Evolutionary conservation across 2,329 filamentous ascomycete species (phyloP), one percentile per base, ranked within the genome.

Genomic region (Pezicula carpinea): DNA sequence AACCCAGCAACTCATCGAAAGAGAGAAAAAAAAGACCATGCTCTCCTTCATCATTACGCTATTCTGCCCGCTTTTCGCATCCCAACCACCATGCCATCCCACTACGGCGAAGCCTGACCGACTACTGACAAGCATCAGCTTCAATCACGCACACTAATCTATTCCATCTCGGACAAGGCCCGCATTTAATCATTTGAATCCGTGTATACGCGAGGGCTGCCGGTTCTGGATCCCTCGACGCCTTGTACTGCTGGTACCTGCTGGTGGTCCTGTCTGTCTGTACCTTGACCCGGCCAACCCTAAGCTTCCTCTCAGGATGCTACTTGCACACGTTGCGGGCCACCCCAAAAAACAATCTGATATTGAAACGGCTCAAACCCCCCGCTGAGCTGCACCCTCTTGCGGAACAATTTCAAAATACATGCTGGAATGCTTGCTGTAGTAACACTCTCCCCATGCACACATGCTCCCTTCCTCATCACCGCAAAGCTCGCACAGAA

Each of bases 111-210:
- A 29, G 13, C n/a, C n/a, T n/a, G 26, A 11, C 5, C 10, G 26
- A 29, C 13, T 29, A 10, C 18, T 35, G 29, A 39, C 43, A 18
- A 40, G 48, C 43, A 47, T 46, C 43, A 46, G 18, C 26, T 47
- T 34, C 33, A 46, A n/a, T 52, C 46, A 51, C 51, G 48, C 48
- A 29, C 26, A 46, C 50, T 49, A 32, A 50, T 53, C 36, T 50
- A 43, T 58, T 51, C 44, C 43, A 59, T 57, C 48, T 58, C 51
- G 55, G 53, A 55, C 38, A 36, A 47, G 53, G 48, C 46, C 50
- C 48, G 42, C 52, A 43, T 49, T 39, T 48, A 51, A 50, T 46
- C 39, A 40, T 40, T 49, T 39, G 47, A 51, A 50, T 46, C 39
- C 38, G 33, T 48, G 35, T 49, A 41, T 43, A 42, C 26, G 42